Conservation (phyloP, 148 eudicot species). For the Vaccinium macrocarpon region DNA sequence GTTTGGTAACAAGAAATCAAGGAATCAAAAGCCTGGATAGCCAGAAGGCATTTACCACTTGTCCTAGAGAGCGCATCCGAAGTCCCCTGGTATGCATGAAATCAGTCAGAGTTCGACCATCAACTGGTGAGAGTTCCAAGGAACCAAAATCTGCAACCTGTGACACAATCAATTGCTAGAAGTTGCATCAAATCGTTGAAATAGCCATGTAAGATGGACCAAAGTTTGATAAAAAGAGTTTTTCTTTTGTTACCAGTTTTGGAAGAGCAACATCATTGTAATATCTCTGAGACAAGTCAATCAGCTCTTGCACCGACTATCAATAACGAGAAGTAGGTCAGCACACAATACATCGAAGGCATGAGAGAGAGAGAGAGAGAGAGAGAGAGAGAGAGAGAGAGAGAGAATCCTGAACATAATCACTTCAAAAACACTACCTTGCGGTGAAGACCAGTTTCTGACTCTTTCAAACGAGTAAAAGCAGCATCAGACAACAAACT, state of each 20-base stretch:
- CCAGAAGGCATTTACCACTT: slow-evolving; percentile 59
- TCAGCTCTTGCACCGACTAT: slow-evolving; percentile 87
- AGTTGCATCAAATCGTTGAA: slow-evolving; percentile 13
- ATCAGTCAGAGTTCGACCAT: slow-evolving; percentile 96
- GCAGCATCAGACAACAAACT: slow-evolving; percentile 79
- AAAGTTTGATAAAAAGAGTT: slow-evolving; percentile 6
- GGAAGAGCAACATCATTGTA: slow-evolving; percentile 93
- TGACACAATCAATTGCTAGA: slow-evolving; percentile 4
- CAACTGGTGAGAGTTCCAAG: slow-evolving; percentile 97
- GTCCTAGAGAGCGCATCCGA: slow-evolving; percentile 95
- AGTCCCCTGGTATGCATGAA: slow-evolving; percentile 99
- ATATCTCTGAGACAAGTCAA: slow-evolving; percentile 81
- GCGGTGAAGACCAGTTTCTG: slow-evolving; percentile 88
- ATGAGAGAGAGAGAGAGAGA: too few relatives aligned
- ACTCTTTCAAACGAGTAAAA: slow-evolving; percentile 76
- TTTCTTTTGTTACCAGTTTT: slow-evolving; percentile 69
- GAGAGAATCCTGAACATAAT: not conserved
- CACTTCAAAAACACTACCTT: slow-evolving; percentile 50
- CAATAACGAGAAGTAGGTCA: slow-evolving; percentile 22
- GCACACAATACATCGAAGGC: slow-evolving; percentile 4
- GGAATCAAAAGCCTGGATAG: slow-evolving; percentile 9
- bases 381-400: not conserved
- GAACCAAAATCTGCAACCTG: slow-evolving; percentile 99
- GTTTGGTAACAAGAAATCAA: not conserved
- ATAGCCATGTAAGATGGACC: not conserved